phyloP scores from a whole-genome alignment of 202 grass and related monocot species.

The Panicum virgatum region DNA sequence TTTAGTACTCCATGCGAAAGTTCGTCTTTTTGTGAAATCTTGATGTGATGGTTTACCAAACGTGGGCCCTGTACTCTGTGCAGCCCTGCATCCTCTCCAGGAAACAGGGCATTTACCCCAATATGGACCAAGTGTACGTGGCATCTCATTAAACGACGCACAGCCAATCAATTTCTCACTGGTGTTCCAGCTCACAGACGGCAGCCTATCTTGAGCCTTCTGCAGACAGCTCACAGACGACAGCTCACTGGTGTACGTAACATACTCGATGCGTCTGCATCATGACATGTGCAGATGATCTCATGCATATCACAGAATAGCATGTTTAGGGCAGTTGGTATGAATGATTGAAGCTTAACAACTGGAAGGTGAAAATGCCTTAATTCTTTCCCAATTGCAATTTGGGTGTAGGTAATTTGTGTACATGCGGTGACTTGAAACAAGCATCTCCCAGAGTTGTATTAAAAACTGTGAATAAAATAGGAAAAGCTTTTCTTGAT shows the following conservation, averaged over 20 bases:
- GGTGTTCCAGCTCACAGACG: background rate
- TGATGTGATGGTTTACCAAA: too few species aligned
- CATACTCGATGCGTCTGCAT: background rate
- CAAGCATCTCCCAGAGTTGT: background rate
- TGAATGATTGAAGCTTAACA: background rate
- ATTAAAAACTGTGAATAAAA: background rate
- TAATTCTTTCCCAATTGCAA: background rate
- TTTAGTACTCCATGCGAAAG: too few species aligned
- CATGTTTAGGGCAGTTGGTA: background rate
- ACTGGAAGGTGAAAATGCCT: background rate
- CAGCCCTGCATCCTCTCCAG: background rate
- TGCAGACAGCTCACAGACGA: too few species aligned
- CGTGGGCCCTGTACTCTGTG: too few species aligned
- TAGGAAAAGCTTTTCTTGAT: background rate
- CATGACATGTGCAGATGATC: background rate
- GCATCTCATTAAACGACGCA: background rate
- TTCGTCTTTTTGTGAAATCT: too few species aligned
- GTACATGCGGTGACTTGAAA: background rate
- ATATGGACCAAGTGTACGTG: background rate
- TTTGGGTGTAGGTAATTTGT: background rate
- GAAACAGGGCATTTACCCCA: background rate
- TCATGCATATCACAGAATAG: background rate
- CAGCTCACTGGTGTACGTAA: too few species aligned
- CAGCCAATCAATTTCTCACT: background rate
- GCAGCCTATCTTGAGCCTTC: background rate